Base-by-base conservation (phyloP, 495 filamentous ascomycete genomes). In the Penicillium parvum region DNA sequence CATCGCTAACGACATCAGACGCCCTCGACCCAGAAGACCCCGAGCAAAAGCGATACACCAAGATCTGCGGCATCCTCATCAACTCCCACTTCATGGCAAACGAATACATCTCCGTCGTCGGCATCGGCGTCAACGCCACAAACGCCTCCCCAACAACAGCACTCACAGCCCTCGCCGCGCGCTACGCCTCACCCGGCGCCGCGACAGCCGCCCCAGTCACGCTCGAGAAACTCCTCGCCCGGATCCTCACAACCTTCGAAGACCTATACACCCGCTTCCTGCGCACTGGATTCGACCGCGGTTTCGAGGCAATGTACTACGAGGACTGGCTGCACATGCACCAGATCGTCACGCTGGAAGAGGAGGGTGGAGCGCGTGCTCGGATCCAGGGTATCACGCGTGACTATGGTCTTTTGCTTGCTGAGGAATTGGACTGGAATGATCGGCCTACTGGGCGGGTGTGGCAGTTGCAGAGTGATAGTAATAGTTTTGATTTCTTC, bases 401-500 rank as follows among this genome's bases (percentile, higher is more conserved):
- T 9, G 89, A 97, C 59, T 95, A 82, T 74, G 92, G 94, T 2
- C 68, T 96, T 52, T 60, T 99, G 49, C 72, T 81, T 42, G 91
- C 82, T 1, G 84, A 95, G 60, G 92, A 95, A 69, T 52, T 96
- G 37, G 81, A 76, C 3, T 80, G 69, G 69, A 76, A 84, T 30
- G 88, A 86, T 51, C 64, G 80, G 45, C 60, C 70, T 1, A 96
- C 88, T 7, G 90, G 91, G 1, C 83, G 77, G 61, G 71, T 85
- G 30, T 90, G 81, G 75, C 79, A 84, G 57, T 67, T 98, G 64
- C 90, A 96, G 70, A 96, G 86, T 63, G 92, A 99, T 55, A 88
- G 88, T 57, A 99, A 99, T 55, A 95, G 89, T 67, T 99, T 99
- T 71, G 94, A 99, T 69, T 99, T 96, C 68, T 91, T 96, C 64